Evolutionary conservation across 352 stramenopile species (phyloP).

Genomic region (Pythium myriotylum): DNA sequence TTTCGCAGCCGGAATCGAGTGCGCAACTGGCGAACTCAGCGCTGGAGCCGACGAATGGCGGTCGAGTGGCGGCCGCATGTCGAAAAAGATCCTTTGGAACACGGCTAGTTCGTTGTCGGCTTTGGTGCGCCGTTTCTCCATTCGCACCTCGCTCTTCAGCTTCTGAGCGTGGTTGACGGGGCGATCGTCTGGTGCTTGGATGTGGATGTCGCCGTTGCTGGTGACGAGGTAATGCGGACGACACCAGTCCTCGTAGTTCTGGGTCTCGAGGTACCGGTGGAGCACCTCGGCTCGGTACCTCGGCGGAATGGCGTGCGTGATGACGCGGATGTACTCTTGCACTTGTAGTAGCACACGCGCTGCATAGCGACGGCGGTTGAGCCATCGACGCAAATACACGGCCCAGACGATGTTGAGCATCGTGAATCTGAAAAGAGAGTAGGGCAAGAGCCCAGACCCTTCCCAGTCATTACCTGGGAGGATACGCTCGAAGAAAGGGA

Average conservation of each 20-base stretch:
- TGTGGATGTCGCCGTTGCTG: constrained; percentile 15
- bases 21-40: not conserved
- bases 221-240: constrained; percentile 17
- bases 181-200: constrained; percentile 15
- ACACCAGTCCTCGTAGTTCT: constrained; percentile 12
- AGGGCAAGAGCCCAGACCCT: constrained; percentile 36
- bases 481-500: constrained; percentile 24
- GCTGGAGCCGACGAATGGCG: constrained; percentile 4
- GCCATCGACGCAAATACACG: constrained; percentile 24
- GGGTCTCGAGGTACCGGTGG: constrained; percentile 16
- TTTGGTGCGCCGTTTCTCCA: not conserved
- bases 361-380: constrained; percentile 29
- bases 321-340: constrained; percentile 38
- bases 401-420: constrained; percentile 46
- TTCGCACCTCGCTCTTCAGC: not conserved
- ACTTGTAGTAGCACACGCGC: constrained; percentile 34
- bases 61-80: constrained; percentile 5
- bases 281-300: constrained; percentile 1
- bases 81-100: constrained; percentile 11
- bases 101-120: not conserved
- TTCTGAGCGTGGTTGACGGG: not conserved
- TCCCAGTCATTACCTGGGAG: constrained; percentile 29
- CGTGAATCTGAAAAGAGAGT: constrained; percentile 42
- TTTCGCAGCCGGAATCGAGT: constrained; percentile 4
- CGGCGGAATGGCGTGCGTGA: not conserved